Base-by-base conservation (phyloP, 352 stramenopile species). In the Pythium brachiatum region DNA sequence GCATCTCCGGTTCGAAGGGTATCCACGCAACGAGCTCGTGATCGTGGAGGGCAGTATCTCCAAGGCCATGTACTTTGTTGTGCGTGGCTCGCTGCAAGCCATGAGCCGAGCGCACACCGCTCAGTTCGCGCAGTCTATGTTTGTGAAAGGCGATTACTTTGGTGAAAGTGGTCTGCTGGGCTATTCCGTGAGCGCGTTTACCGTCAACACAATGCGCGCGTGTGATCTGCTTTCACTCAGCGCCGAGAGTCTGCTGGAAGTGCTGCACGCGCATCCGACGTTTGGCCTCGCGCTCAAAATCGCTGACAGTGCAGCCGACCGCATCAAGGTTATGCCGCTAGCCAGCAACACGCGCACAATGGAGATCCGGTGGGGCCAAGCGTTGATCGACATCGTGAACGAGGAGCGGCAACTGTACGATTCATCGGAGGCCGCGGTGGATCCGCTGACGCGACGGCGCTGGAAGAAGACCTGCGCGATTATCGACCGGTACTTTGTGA, bases 41-140 rank as follows among this genome's bases (percentile, higher is more conserved):
- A 21, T 91, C 2, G 74, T 87, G 0, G 79, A 91, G 74, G 81
- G 78, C 2, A 86, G 67, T 39, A 83, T 91, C 29, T 71, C 78
- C 27, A 86, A 81, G 36, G 64, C 70, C 27, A 89, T 91, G 81
- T 88, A 84, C 44, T 87, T 91, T 41, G 78, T 91, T n/a, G 76
- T 86, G 0, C 68, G 69, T 46, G 81, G 81, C 0, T 60, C 76
- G 32, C 47, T 90, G 7, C 70, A 73, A 41, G 72, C 71, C 0
- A 68, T 59, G 0, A 85, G 69, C 39, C 65, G 62, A 3, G 59
- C 75, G 1, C 62, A 83, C 3, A 38, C 68, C 3, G 64, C 52
- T 1, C 8, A 64, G 25, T 69, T 66, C 47, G 50, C 51, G 11
- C 62, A 70, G 18, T 34, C 60, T 0, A 75, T 62, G 25, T 88